Evolutionary conservation across 768 basidiomycete species (phyloP).

Genomic region (Megacollybia marginata): DNA sequence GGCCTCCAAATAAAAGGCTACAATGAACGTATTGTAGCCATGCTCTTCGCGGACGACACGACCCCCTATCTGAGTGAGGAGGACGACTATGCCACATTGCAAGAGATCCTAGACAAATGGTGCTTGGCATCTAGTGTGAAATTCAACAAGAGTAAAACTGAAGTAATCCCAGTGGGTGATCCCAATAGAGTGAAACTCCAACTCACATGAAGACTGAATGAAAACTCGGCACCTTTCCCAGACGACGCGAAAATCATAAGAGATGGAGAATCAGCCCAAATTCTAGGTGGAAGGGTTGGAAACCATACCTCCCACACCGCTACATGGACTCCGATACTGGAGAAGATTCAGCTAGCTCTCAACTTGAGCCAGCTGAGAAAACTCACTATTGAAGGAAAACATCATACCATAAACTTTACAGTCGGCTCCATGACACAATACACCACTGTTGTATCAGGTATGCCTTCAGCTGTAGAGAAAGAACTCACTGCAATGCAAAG

Average conservation of each 20-base stretch:
- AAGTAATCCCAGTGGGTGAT: slow-evolving; percentile 18
- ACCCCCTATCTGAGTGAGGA: too few relatives aligned
- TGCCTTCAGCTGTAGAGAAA: slow-evolving; percentile 7
- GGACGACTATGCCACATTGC: slow-evolving; percentile 3
- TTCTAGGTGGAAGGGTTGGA: slow-evolving; percentile 11
- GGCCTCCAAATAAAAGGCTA: background rate
- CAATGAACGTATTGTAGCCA: background rate
- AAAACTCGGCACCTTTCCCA: background rate
- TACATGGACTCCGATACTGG: slow-evolving; percentile 5
- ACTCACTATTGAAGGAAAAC: too few relatives aligned
- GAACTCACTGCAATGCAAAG: slow-evolving; percentile 1
- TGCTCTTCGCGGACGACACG: too few relatives aligned
- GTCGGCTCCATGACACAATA: slow-evolving; percentile 1
- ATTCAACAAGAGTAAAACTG: slow-evolving; percentile 23
- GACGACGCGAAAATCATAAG: slow-evolving; percentile 3
- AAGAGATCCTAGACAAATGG: slow-evolving; percentile 14
- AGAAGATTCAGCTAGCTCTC: too few relatives aligned
- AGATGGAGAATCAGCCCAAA: slow-evolving; percentile 7
- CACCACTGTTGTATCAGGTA: slow-evolving; percentile 7
- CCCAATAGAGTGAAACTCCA: slow-evolving; percentile 3
- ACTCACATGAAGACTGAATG: slow-evolving; percentile 1
- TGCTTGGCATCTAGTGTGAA: slow-evolving; percentile 18
- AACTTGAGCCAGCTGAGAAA: too few relatives aligned
- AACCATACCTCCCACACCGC: slow-evolving; percentile 3
- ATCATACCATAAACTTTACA: background rate